phyloP scores from a whole-genome alignment of 495 filamentous ascomycete species.

The Daldinia caldariorum region DNA sequence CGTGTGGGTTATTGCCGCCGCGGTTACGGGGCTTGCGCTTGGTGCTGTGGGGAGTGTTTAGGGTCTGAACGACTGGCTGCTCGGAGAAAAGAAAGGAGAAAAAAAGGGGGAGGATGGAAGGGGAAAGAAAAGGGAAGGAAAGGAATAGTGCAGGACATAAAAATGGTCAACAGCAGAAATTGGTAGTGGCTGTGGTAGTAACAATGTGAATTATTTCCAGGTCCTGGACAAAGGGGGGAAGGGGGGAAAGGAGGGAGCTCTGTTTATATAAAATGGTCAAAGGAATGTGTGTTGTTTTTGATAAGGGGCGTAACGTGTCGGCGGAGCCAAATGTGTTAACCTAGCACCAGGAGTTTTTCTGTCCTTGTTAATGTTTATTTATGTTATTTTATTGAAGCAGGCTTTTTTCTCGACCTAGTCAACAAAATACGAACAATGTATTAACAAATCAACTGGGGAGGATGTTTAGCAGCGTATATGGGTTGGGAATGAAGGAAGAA shows the following conservation, averaged over 20 bases:
- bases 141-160: background rate
- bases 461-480: too few species aligned
- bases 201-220: background rate
- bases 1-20: constrained; percentile 72
- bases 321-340: background rate
- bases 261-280: background rate
- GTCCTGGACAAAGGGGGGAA: background rate
- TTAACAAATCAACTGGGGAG: too few species aligned
- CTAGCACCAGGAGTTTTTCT: constrained; percentile 4
- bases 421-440: too few species aligned
- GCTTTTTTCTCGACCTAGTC: background rate
- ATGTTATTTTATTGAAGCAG: background rate
- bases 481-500: too few species aligned
- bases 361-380: constrained; percentile 3
- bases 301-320: background rate
- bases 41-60: constrained; percentile 63
- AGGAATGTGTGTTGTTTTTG: background rate
- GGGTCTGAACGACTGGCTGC: background rate
- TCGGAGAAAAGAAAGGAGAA: background rate
- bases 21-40: constrained; percentile 66
- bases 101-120: too few species aligned
- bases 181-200: background rate
- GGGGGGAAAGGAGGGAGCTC: background rate
- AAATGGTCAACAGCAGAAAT: background rate
- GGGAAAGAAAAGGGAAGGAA: too few species aligned